Evolutionary conservation across 495 filamentous ascomycete genomes (phyloP).

Genomic region (Hypoxylon intermedium): DNA sequence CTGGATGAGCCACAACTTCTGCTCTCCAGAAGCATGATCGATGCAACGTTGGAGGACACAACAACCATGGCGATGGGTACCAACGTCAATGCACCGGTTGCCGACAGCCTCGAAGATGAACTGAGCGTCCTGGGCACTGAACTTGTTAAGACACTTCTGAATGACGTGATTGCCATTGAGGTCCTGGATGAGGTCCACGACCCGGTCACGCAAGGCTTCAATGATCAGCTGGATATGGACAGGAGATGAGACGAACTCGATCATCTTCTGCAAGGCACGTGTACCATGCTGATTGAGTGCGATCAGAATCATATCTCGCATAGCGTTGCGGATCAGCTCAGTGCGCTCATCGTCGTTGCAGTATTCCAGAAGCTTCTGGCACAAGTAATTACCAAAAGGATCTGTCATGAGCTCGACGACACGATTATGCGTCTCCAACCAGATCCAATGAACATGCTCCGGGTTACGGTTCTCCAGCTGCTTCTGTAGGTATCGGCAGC

Average conservation of each 20-base stretch:
- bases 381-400: conserved; percentile 97
- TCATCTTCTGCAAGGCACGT: conserved; percentile 97
- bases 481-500: conserved; percentile 93
- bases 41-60: conserved; percentile 98
- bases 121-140: conserved; percentile 78
- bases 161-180: conserved; percentile 98
- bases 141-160: conserved; percentile 96
- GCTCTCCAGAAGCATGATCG: conserved; percentile 88
- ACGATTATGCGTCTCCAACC: conserved; percentile 86
- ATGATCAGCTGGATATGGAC: conserved; percentile 84
- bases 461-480: conserved; percentile 90
- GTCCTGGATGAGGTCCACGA: conserved; percentile 94
- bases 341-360: conserved; percentile 94
- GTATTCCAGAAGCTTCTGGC: conserved; percentile 94
- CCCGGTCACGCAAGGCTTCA: conserved; percentile 73
- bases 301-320: conserved; percentile 83
- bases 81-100: conserved; percentile 82
- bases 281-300: conserved; percentile 97
- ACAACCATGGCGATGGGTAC: conserved; percentile 97
- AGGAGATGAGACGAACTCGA: conserved; percentile 86
- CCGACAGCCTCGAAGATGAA: conserved; percentile 98
- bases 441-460: conserved; percentile 88
- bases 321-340: conserved; percentile 85
- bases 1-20: conserved; percentile 84
- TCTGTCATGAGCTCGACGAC: conserved; percentile 98